Evolutionary conservation across 2,329 filamentous ascomycete species (phyloP), one percentile per base, ranked within the genome.

Genomic region (Aureobasidium sp.): DNA sequence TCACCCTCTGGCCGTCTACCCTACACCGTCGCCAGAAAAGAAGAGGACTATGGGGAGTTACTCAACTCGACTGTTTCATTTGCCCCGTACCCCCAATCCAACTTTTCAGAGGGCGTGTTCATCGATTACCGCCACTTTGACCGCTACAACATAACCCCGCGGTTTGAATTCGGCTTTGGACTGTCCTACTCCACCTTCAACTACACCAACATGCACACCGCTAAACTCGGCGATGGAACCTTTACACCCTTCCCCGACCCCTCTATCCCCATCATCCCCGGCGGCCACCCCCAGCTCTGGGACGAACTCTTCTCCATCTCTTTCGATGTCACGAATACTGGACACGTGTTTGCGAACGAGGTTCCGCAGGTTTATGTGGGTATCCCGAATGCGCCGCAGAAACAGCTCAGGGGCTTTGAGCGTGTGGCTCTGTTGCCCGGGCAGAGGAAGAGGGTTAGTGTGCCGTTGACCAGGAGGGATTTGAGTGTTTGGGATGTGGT

Each of bases 1-100:
- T 93, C 90, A 66, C 86, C 86, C 0, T 90, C 84, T 54, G 91
- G 92, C n/a, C 87, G 87, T 60, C 77, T 96, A 1, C 92, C 92
- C 0, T 96, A 94, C 74, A 95, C 90, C 0, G 87, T 96, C 54
- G 90, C 88, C 9, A 88, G 86, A 69, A 79, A 79, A 0, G 78
- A 89, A 2, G 78, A 83, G 17, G 90, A 96, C 70, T 94, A 94
- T 66, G 69, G 69, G 31, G 49, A 45, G 25, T 60, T 70, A 3
- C 65, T 69, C 10, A 61, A 67, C 37, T 65, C 67, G 29, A 57
- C 75, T 11, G 27, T 60, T 11, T 57, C 61, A 1, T 50, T 62
- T 8, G 42, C 33, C 21, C 38, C 57, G 43, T 46, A 60, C 23
- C 62, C 62, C 1, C 62, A 69, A 27, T 71, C 72, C 54, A 67